Evolutionary conservation across 2,329 filamentous ascomycete species (phyloP), one percentile per base, ranked within the genome.

Genomic region (Colletotrichum melonis): DNA sequence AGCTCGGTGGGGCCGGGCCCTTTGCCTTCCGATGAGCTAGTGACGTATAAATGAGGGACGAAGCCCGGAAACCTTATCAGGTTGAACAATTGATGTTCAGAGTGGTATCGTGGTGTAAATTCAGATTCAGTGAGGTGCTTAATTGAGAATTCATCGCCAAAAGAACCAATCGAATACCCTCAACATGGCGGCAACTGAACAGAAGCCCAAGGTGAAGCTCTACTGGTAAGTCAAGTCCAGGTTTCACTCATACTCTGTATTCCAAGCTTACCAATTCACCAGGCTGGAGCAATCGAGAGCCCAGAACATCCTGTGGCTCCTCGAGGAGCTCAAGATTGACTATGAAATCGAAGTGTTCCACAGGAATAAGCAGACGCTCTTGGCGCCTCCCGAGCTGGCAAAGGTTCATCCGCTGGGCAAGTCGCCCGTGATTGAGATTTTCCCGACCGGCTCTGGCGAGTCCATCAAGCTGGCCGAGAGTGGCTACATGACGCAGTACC

Each of bases 231-330:
- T 77, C 14, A 30, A 5, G 12, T 11, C 14, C n/a, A 11, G 1
- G 12, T 2, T 28, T 16, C 28, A 3, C 8, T n/a, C 4, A 22
- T 5, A 38, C 19, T n/a, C 19, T 49, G 19, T 4, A 22, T 49
- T 22, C 4, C 26, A 54, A 28, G 19, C 69, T 66, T 32, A 75
- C 38, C 6, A 7, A 32, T 42, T 24, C 19, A 55, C n/a, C 76
- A 97, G 95, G 95, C 92, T 97, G 74, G 90, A 96, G 77, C 87
- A 93, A 77, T 97, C 95, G 69, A 93, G 95, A 77, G 91, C 94
- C 14, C 94, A 97, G 82, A 91, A 94, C 75, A 93, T 96, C 72
- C 85, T 97, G 57, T 97, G 94, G 94, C 91, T 97, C 7, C 89
- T 97, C 56, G 94, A 97, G 81, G 94, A 96, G 82, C 91, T 97